Evolutionary conservation across 2,329 filamentous ascomycete genomes (phyloP).

Genomic region (Ampelomyces quisqualis): DNA sequence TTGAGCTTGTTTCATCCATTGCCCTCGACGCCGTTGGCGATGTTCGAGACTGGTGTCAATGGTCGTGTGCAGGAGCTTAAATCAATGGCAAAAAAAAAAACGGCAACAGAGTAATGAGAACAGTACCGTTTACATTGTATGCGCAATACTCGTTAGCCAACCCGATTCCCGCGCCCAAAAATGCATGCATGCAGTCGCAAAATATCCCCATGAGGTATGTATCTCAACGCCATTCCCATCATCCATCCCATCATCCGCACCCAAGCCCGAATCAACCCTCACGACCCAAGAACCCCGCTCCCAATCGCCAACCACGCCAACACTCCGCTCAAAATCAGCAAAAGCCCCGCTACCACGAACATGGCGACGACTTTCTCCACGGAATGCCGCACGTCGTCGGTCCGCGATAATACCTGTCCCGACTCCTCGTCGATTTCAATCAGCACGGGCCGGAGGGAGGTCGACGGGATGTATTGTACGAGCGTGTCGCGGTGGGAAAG

Average conservation of each 20-base stretch:
- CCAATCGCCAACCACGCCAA: slow-evolving; percentile 20
- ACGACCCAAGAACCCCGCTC: slow-evolving; percentile 4
- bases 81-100: no score
- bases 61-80: no score
- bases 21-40: no score
- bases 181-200: neutral
- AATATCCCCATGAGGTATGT: neutral
- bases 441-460: neutral
- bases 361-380: slow-evolving; percentile 30
- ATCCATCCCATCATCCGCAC: no score
- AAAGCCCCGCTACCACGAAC: slow-evolving; percentile 22
- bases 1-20: neutral
- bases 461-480: slow-evolving; percentile 22
- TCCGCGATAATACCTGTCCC: slow-evolving; percentile 14
- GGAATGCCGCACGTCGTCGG: slow-evolving; percentile 28
- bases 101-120: no score
- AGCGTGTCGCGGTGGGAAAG: slow-evolving; percentile 29
- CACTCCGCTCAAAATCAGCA: slow-evolving; percentile 24
- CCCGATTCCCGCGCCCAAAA: neutral
- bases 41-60: no score
- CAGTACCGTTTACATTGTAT: no score
- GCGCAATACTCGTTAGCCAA: no score
- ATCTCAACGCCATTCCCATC: no score
- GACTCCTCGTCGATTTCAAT: slow-evolving; percentile 11
- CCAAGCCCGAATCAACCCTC: neutral